phyloP scores from a whole-genome alignment of 1,284 basidiomycete species.

The Trametes hirsuta region DNA sequence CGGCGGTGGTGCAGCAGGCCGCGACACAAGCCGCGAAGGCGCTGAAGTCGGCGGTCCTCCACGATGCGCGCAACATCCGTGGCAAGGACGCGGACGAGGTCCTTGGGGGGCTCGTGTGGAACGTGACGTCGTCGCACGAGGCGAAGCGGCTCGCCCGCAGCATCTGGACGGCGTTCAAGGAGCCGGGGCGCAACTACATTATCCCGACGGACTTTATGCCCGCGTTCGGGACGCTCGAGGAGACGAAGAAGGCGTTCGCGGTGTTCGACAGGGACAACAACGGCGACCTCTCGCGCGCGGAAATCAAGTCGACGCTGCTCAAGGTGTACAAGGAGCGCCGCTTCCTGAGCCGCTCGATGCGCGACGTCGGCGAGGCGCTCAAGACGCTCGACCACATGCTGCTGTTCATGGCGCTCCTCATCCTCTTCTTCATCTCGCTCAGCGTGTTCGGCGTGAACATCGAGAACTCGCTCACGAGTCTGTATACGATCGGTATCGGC shows the following conservation, averaged over 20 bases:
- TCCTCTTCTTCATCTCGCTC: constrained; percentile 74
- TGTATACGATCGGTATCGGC: constrained; percentile 70
- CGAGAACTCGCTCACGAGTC: constrained; percentile 62
- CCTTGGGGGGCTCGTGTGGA: constrained; percentile 48
- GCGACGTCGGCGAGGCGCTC: constrained; percentile 68
- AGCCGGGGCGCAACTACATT: constrained; percentile 60
- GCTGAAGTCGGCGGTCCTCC: constrained; percentile 68
- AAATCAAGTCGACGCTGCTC: constrained; percentile 74
- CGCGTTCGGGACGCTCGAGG: constrained; percentile 60
- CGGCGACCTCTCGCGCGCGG: constrained; percentile 76
- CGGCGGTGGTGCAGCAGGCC: constrained; percentile 25
- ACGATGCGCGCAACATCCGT: constrained; percentile 73
- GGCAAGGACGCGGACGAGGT: constrained; percentile 47
- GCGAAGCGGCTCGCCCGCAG: constrained; percentile 76
- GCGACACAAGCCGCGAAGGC: constrained; percentile 62
- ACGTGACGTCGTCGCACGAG: constrained; percentile 59
- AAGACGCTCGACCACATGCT: constrained; percentile 64
- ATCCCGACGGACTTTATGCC: constrained; percentile 71
- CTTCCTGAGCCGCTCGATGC: constrained; percentile 71
- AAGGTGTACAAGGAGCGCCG: constrained; percentile 79
- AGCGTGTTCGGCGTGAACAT: constrained; percentile 71
- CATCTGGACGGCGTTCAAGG: constrained; percentile 68
- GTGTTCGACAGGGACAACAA: constrained; percentile 80
- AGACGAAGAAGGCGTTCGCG: constrained; percentile 69
- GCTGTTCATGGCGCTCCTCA: constrained; percentile 60